phyloP scores from a whole-genome alignment of 176 grass and related monocot genomes.

The Zea mays region DNA sequence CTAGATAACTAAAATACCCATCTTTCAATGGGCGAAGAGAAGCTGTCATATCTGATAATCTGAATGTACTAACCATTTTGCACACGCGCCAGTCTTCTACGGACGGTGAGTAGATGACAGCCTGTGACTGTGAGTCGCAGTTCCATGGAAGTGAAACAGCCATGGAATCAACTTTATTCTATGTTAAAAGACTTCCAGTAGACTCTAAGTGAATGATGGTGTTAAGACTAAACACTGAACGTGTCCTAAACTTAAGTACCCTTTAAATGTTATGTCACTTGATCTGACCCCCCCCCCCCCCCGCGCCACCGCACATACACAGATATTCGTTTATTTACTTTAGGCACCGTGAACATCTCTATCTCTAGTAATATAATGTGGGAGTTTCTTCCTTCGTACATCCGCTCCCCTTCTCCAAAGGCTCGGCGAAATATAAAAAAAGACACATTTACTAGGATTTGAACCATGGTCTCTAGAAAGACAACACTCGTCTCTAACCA shows the following conservation, averaged over 20 bases:
- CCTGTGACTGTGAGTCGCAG: not conserved
- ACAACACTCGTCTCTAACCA: no score
- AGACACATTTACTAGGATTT: no score
- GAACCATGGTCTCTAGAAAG: no score
- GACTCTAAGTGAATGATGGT: not conserved
- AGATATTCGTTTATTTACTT: no score
- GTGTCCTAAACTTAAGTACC: not conserved
- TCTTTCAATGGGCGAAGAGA: not conserved
- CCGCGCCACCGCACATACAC: no score
- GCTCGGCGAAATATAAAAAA: no score
- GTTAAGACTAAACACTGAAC: not conserved
- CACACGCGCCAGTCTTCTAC: not conserved
- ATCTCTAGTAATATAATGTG: no score
- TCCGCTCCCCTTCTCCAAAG: no score
- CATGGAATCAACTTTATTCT: not conserved
- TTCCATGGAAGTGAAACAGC: not conserved
- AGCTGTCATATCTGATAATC: not conserved
- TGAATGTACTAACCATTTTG: constrained; percentile 11
- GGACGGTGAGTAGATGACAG: not conserved
- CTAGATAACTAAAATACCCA: not conserved
- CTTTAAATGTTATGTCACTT: not conserved
- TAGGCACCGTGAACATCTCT: no score
- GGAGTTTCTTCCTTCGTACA: no score
- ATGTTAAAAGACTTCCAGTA: not conserved
- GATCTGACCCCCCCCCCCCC: no score